phyloP scores from a whole-genome alignment of 2,329 filamentous ascomycete species.

The Aspergillus felis region DNA sequence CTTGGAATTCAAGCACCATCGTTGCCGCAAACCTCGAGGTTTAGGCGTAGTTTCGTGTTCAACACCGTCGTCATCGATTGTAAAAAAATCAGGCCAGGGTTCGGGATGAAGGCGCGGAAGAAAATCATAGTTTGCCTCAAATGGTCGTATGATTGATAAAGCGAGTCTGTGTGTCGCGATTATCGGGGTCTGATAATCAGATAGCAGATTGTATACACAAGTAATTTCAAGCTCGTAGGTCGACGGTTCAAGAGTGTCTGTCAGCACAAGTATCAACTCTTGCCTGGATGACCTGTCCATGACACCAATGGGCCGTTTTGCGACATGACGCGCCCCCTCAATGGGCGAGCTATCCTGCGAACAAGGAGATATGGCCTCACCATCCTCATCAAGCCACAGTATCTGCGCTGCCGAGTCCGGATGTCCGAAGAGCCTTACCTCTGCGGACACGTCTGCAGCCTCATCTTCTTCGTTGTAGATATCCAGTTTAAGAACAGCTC shows the following conservation, averaged over 20 bases:
- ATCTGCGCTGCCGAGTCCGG: slow-evolving; percentile 45
- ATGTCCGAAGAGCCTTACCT: slow-evolving; percentile 62
- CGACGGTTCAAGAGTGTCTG: slow-evolving; percentile 50
- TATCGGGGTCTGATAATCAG: slow-evolving; percentile 76
- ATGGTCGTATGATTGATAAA: slow-evolving; percentile 73
- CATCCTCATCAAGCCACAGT: slow-evolving; percentile 43
- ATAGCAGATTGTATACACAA: slow-evolving; percentile 71
- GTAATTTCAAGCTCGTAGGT: slow-evolving; percentile 68
- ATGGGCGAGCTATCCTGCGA: slow-evolving; percentile 23
- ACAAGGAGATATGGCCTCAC: slow-evolving; percentile 12
- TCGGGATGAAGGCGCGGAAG: slow-evolving; percentile 71
- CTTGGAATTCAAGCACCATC: slow-evolving; percentile 71
- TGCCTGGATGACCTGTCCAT: slow-evolving; percentile 30
- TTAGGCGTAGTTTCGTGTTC: slow-evolving; percentile 24
- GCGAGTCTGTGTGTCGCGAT: slow-evolving; percentile 67
- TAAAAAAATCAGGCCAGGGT: slow-evolving; percentile 85
- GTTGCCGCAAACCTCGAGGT: slow-evolving; percentile 67
- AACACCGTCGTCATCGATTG: slow-evolving; percentile 46
- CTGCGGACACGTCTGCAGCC: slow-evolving; percentile 66
- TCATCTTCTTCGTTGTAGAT: slow-evolving; percentile 81
- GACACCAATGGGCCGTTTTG: slow-evolving; percentile 32
- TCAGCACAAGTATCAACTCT: slow-evolving; percentile 44
- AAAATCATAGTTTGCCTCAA: slow-evolving; percentile 89
- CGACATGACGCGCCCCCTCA: slow-evolving; percentile 27
- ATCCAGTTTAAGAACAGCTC: slow-evolving; percentile 63